Evolutionary conservation across 768 basidiomycete species (phyloP), one percentile per base, ranked within the genome.

Genomic region (Lentinus tigrinus): DNA sequence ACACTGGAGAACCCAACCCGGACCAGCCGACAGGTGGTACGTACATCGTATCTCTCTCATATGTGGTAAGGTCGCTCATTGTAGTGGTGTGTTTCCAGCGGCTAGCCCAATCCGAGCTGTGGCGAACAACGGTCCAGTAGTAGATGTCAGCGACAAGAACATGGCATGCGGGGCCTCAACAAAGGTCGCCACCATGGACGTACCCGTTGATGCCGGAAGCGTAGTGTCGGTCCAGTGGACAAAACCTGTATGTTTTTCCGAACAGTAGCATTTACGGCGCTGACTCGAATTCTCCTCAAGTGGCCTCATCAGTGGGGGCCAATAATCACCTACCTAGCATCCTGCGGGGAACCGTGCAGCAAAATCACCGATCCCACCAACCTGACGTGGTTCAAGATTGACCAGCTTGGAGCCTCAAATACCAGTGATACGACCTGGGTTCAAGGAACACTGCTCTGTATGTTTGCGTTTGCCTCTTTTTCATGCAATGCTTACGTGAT

Each of bases 301-400:
- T 81, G 79, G 82, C 74, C 75, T 1, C 82, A 89, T 62, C 71
- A 85, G 52, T 83, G 73, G 19, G 90, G 89, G 3, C 89, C 90
- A 3, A 73, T 90, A 72, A 72, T 89, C 71, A 89, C 86, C 31
- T 92, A 91, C 67, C 78, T 92, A 79, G 79, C 87, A 1, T 71
- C 74, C 26, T 92, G 90, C 65, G 81, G 47, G 17, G 70, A 73
- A 0, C 73, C 81, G 1, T 91, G 90, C 69, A 78, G 79, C 65
- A 71, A 83, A 64, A 88, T 86, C 70, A 75, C 88, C 63, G 68
- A 40, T 40, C 39, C 83, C 4, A 74, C 81, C 8, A 65, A 75
- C 5, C 85, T 85, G 16, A 74, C 81, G 67, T 92, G 86, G 86
- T 89, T 91, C 81, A 91, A 57, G 28, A 57, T 36, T 16, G 47